Base-by-base conservation (phyloP, 2,329 filamentous ascomycete species). In the Zymoseptoria passerinii region DNA sequence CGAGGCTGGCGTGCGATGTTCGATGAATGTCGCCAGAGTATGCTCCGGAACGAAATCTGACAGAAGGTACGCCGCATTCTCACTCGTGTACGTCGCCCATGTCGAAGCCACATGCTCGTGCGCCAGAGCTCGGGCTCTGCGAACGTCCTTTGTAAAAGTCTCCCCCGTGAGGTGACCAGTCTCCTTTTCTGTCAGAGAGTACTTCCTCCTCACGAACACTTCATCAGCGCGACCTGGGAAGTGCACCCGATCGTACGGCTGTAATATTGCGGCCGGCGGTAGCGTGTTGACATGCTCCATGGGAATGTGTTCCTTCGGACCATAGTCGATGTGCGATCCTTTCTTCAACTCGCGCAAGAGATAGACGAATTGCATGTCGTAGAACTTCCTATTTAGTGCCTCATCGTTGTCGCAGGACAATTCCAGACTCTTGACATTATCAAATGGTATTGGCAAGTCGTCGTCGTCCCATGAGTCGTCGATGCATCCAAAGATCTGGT, bases 381-480 rank as follows among this genome's bases (percentile, higher is more conserved):
- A 88, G 69, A 91, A 90, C 64, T 80, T 85, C 69, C 77, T 81
- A 65, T 88, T 85, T n/a, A 87, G 69, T 57, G 79, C 81, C 58
- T 84, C 81, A 69, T 89, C 82, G 53, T 78, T 80, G 23, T 77
- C 73, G 20, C 80, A 78, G 0, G 83, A 83, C 50, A 90, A 75
- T 28, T 80, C 78, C 18, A 90, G 79, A 52, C 81, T 81, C 65
- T 81, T 80, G 51, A 90, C 80, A 59, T 87, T 82, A 54, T 88
- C 84, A 55, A 82, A 75, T 4, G 83, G 77, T 52, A 91, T 78
- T 4, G 88, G 88, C 49, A 92, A 76, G 73, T 92, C 88, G 55
- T 83, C 80, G 67, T 92, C 88, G 65, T 88, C 86, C 87, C 87
- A 90, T 20, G 85, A 87, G 67, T 87, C 84, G 72, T 91, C 87